Conservation (phyloP, 805 yeast genomes). For the Pichia rugopelliculosa region DNA sequence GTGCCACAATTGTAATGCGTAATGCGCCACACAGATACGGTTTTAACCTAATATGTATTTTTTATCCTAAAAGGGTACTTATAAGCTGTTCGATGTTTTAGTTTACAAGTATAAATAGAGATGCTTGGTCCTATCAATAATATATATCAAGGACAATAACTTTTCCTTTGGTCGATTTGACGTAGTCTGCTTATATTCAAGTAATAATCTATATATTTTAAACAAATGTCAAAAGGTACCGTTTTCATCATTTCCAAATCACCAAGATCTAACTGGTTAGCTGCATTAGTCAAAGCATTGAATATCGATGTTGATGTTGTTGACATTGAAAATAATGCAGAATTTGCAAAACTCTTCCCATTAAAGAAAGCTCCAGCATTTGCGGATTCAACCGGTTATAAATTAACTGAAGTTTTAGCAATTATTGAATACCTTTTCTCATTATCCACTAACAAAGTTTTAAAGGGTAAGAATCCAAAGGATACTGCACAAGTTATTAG, state of each 20-base stretch:
- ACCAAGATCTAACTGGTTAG: constrained; percentile 31
- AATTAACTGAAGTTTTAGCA: constrained; percentile 60
- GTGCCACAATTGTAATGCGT: too few relatives aligned
- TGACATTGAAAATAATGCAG: constrained; percentile 32
- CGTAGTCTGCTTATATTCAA: too few relatives aligned
- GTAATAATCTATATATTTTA: too few relatives aligned
- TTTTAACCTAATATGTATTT: too few relatives aligned
- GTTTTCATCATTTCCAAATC: constrained; percentile 15
- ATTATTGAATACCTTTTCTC: constrained; percentile 39
- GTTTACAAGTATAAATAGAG: too few relatives aligned
- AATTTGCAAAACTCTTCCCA: constrained; percentile 49
- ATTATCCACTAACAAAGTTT: constrained; percentile 33
- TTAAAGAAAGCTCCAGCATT: constrained; percentile 57
- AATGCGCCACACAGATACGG: too few relatives aligned
- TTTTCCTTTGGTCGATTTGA: too few relatives aligned
- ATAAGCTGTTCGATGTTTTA: too few relatives aligned
- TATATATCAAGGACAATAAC: too few relatives aligned
- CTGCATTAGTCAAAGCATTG: constrained; percentile 46
- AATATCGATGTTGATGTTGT: constrained; percentile 47
- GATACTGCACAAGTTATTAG: constrained; percentile 58
- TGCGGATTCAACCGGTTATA: constrained; percentile 55
- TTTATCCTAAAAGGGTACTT: too few relatives aligned
- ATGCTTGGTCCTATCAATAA: too few relatives aligned
- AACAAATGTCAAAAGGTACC: constrained; percentile 16
- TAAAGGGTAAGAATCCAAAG: constrained; percentile 48